Evolutionary conservation across 108 stramenopile species (phyloP).

Genomic region (Asterionellopsis glacialis): DNA sequence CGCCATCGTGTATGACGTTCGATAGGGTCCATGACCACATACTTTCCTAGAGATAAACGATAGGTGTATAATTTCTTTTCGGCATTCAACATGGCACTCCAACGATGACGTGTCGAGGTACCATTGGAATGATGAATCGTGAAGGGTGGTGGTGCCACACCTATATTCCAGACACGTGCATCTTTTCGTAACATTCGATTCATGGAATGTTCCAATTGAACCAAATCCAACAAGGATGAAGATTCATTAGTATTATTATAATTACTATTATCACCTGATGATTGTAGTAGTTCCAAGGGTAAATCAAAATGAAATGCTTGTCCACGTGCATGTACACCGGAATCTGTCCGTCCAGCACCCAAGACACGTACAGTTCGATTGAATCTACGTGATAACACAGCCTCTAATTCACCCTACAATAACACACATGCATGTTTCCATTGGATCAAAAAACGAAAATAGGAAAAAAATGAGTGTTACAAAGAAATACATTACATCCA

Average conservation of each 20-base stretch:
- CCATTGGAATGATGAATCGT: slow-evolving; percentile 2
- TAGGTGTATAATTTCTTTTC: slow-evolving; percentile 74
- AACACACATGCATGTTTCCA: background rate
- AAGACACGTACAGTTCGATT: slow-evolving; percentile 55
- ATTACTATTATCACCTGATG: slow-evolving; percentile 5
- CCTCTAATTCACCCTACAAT: slow-evolving; percentile 62
- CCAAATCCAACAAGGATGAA: background rate
- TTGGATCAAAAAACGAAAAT: background rate
- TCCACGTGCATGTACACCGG: slow-evolving; percentile 79
- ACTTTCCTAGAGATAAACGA: slow-evolving; percentile 44
- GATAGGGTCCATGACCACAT: slow-evolving; percentile 52
- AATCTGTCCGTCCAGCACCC: slow-evolving; percentile 78
- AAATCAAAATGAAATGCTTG: slow-evolving; percentile 88
- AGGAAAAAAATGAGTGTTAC: background rate
- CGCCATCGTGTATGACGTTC: slow-evolving; percentile 66
- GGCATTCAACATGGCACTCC: slow-evolving; percentile 64
- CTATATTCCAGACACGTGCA: slow-evolving; percentile 53
- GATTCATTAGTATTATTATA: background rate
- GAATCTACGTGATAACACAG: slow-evolving; percentile 48
- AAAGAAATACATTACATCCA: background rate
- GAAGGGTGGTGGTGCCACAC: slow-evolving; percentile 27
- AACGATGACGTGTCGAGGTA: slow-evolving; percentile 9
- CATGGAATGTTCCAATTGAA: slow-evolving; percentile 41
- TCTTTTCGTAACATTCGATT: slow-evolving; percentile 63
- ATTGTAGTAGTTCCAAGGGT: slow-evolving; percentile 14